These are phyloP conservation scores for Populus tomentosa DNA, from an alignment of 441 rosid species.

Conservation along the genomic window DNA sequence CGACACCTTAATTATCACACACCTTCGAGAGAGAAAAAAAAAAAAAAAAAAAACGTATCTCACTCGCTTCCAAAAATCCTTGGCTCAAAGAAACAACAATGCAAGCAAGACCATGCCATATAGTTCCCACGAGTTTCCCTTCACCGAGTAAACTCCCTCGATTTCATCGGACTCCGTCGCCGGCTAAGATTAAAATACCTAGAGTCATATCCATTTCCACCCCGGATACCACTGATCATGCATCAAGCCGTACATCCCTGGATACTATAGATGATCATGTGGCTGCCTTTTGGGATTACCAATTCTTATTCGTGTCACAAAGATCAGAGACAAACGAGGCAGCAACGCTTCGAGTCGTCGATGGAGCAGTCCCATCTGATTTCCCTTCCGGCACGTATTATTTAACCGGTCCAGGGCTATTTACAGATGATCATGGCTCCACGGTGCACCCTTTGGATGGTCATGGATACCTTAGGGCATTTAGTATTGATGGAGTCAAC, in stretches of 20 bases:
- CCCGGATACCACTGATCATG: slow-evolving; percentile 18
- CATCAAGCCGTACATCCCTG: slow-evolving; percentile 2
- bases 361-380: slow-evolving; percentile 61
- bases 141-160: slow-evolving; percentile 29
- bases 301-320: slow-evolving; percentile 71
- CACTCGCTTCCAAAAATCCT: not conserved
- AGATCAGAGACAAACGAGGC: slow-evolving; percentile 59
- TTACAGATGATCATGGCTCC: slow-evolving; percentile 86
- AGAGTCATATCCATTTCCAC: slow-evolving; percentile 47
- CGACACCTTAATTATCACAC: not conserved
- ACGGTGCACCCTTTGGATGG: slow-evolving; percentile 90
- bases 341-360: slow-evolving; percentile 33
- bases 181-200: slow-evolving; percentile 24
- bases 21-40: not conserved
- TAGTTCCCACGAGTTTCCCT: slow-evolving; percentile 32
- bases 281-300: slow-evolving; percentile 84
- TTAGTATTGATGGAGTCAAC: slow-evolving; percentile 38
- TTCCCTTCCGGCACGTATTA: slow-evolving; percentile 86
- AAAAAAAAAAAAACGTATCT: not conserved
- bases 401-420: slow-evolving; percentile 79
- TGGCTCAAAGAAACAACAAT: slow-evolving; percentile 2
- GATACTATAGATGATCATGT: slow-evolving; percentile 35
- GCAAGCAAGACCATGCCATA: slow-evolving; percentile 29
- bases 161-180: slow-evolving; percentile 26
- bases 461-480: slow-evolving; percentile 83